Base-by-base conservation (phyloP, 495 filamentous ascomycete genomes). In the Lasiosphaeria ovina region DNA sequence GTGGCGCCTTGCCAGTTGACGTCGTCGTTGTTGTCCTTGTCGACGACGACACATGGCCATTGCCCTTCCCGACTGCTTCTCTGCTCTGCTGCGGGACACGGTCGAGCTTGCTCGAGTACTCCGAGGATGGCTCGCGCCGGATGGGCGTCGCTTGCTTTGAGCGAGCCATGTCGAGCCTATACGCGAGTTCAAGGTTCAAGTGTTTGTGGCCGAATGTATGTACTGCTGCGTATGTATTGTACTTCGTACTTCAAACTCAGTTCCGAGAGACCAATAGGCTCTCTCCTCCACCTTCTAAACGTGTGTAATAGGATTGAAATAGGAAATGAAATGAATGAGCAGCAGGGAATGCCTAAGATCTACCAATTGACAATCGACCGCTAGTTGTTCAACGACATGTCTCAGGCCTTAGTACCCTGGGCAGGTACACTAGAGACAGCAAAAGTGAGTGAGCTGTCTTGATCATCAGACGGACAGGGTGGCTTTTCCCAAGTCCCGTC, bases 121-220 rank as follows among this genome's bases (percentile, higher is more conserved):
- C 83, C 10, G 85, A 88, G 11, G 88, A 90, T 1, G 83, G 75
- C 56, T 83, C 80, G 69, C 88, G 81, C 70, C 85, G 85, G 51
- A 89, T 67, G 11, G 89, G 88, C 58, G 79, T 79, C 44, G 83
- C 69, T 77, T 89, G 87, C 71, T 92, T 92, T 59, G 80, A 80
- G 62, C 89, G 83, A 61, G 87, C 88, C 89, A 92, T 92, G 60
- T 5, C 11, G 12, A n/a, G 12, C 12, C 4, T 11, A 11, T n/a
- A 9, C 12, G 16, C 12, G 12, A 11, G 6, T n/a, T 11, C 2
- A 47, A 47, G 44, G 11, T n/a, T 47, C 44, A 42, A 42, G 7
- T 9, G 14, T 42, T 9, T 42, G 8, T 9, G 14, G 38, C 7
- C 7, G 14, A 42, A 42, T 42, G 14, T 9, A 8, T 42, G 38